Conservation (phyloP, 2,329 filamentous ascomycete genomes). For the Talaromyces rugulosus region DNA sequence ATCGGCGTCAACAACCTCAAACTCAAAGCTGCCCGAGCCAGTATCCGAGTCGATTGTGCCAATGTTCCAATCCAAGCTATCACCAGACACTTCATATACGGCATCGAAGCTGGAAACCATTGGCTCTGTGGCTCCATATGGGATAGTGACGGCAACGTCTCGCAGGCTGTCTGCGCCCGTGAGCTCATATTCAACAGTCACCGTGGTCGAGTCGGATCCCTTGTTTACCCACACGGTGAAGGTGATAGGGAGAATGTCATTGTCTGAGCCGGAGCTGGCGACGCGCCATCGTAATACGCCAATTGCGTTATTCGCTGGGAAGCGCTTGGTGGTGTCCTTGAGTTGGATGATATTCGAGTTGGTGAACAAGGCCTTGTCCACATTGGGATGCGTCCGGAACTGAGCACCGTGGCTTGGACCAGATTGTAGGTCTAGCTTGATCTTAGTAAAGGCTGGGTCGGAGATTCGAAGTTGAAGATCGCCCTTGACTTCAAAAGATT, state of each 20-base stretch:
- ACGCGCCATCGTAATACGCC: constrained; percentile 87
- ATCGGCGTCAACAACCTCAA: constrained; percentile 81
- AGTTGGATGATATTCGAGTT: constrained; percentile 81
- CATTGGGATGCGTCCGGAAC: constrained; percentile 94
- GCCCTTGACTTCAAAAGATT: constrained; percentile 82
- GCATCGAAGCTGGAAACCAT: constrained; percentile 90
- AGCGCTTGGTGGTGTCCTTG: constrained; percentile 79
- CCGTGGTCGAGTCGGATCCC: constrained; percentile 73
- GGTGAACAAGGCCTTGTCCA: constrained; percentile 84
- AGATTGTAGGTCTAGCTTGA: constrained; percentile 77
- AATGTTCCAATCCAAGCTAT: constrained; percentile 90
- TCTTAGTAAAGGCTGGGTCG: constrained; percentile 82
- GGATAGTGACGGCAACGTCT: constrained; percentile 84
- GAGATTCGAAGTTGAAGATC: constrained; percentile 88
- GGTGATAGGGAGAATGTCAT: constrained; percentile 79
- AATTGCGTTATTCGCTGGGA: constrained; percentile 91
- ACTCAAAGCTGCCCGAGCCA: constrained; percentile 83
- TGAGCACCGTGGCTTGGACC: constrained; percentile 78
- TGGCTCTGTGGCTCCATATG: constrained; percentile 79
- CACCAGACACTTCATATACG: constrained; percentile 87
- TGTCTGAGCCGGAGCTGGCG: constrained; percentile 73
- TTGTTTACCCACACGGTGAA: constrained; percentile 99
- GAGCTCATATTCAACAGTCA: constrained; percentile 94
- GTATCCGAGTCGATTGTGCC: constrained; percentile 81
- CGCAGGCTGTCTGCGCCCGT: constrained; percentile 73